These are phyloP conservation scores for Cubamyces sp. DNA, from an alignment of 768 basidiomycete species.

Conservation along the genomic window DNA sequence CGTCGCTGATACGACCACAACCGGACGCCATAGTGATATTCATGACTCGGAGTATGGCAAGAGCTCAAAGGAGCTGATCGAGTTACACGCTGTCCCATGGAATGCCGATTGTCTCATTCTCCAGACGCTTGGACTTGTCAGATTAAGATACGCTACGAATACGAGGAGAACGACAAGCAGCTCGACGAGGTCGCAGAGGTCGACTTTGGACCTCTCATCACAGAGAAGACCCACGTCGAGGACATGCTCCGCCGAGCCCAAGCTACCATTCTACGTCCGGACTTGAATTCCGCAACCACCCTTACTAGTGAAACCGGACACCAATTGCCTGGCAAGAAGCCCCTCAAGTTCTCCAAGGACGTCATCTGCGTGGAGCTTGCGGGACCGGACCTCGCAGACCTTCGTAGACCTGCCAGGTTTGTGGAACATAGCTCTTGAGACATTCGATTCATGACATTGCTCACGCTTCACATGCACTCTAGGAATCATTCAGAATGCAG, in stretches of 20 bases:
- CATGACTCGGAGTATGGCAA: too few relatives aligned
- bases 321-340: constrained; percentile 37
- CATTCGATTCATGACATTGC: constrained; percentile 26
- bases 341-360: constrained; percentile 36
- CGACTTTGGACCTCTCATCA: constrained; percentile 48
- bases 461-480: constrained; percentile 30
- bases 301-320: constrained; percentile 29
- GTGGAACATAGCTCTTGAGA: constrained; percentile 6
- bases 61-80: too few relatives aligned
- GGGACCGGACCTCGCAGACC: constrained; percentile 36
- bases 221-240: constrained; percentile 50
- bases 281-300: too few relatives aligned
- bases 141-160: constrained; percentile 48
- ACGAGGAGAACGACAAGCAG: constrained; percentile 36
- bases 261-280: constrained; percentile 38
- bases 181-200: constrained; percentile 33
- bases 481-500: constrained; percentile 17
- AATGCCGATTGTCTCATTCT: constrained; percentile 37
- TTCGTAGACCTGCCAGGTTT: constrained; percentile 40
- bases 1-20: too few relatives aligned
- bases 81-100: constrained; percentile 42
- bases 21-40: too few relatives aligned
- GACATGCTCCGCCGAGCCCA: constrained; percentile 61
- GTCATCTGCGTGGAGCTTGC: constrained; percentile 35
- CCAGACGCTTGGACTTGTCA: constrained; percentile 38